Evolutionary conservation across 106 monocot species (phyloP), one percentile per base, ranked within the genome.

Genomic region (Xerophyta viscosa): DNA sequence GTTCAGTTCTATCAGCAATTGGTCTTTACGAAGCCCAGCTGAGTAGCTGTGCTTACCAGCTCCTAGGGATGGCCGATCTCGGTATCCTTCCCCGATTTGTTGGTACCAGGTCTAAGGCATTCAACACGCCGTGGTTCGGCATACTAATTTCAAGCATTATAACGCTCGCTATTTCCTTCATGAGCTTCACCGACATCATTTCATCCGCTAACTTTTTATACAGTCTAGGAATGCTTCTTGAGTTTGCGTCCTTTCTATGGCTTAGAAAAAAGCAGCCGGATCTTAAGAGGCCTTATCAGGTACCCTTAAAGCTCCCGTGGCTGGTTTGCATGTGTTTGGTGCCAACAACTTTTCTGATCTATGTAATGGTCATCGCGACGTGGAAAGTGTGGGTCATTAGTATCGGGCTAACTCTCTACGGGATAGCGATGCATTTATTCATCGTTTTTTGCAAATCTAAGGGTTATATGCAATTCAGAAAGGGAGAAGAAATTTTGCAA

Each of bases 1-100:
- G 93, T 3, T 71, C 93, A 6, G 84, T 81, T 23, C 52, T 94
- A 4, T 94, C 93, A 6, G 66, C 88, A 20, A 66, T 94, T 18
- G 88, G 93, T 0, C 65, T 94, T 21, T 94, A 81, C 47, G 93
- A 94, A 31, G 88, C 88, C 14, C 88, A 88, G 56, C 83, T 94
- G 6, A 94, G 88, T 68, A 84, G 75, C 49, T 54, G 71, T 22
- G 57, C 88, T 23, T 94, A 77, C 72, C 88, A 94, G 61, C 80
- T 94, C 11, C 66, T 94, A 2, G 88, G 88, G 7, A 84, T 94
- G 93, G 77, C 93, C 0, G 75, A 94, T 21, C 72, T 84, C 7
- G 75, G 88, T 18, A 56, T 94, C 61, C 80, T 94, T 25, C 88
- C 88, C 0, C 19, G 56, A 9, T 0, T 58, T 19, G 80, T 81